Evolutionary conservation across 129 eudicot genomes (phyloP).

Genomic region (Chrysanthemum makinoi): DNA sequence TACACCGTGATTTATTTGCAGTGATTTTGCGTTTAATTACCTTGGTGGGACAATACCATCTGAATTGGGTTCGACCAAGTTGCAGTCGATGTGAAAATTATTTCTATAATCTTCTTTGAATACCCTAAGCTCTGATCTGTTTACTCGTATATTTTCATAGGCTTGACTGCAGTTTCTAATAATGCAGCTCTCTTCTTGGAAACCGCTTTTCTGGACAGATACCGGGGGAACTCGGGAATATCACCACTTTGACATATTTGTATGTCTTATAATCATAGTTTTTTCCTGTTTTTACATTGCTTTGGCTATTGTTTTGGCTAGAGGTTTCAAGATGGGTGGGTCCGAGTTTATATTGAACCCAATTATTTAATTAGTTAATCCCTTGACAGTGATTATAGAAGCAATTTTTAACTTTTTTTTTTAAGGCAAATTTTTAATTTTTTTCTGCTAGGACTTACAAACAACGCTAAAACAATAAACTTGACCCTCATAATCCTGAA

Average conservation of each 20-base stretch:
- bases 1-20: constrained; percentile 25
- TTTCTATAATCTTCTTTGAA: background rate
- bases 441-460: too few species aligned
- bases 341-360: too few species aligned
- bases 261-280: constrained; percentile 36
- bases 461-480: too few species aligned
- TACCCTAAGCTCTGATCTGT: background rate
- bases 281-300: constrained; percentile 2
- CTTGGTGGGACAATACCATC: constrained; percentile 65
- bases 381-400: too few species aligned
- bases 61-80: constrained; percentile 63
- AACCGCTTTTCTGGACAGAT: constrained; percentile 76
- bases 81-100: constrained; percentile 48
- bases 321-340: too few species aligned
- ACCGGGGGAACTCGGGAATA: constrained; percentile 65
- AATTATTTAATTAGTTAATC: too few species aligned
- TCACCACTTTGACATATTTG: constrained; percentile 70
- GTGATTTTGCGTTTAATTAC: constrained; percentile 83
- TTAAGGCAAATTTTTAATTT: too few species aligned
- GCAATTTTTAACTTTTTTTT: too few species aligned
- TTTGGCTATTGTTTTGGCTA: background rate
- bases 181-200: constrained; percentile 75
- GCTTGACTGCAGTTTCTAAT: constrained; percentile 15
- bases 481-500: too few species aligned
- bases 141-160: constrained; percentile 10